A percentile compares a stretch with the other conserved stretches of the same genome.
phyloP scores from a whole-genome alignment of 2,329 filamentous ascomycete species.

The Penicillium nordicum region DNA sequence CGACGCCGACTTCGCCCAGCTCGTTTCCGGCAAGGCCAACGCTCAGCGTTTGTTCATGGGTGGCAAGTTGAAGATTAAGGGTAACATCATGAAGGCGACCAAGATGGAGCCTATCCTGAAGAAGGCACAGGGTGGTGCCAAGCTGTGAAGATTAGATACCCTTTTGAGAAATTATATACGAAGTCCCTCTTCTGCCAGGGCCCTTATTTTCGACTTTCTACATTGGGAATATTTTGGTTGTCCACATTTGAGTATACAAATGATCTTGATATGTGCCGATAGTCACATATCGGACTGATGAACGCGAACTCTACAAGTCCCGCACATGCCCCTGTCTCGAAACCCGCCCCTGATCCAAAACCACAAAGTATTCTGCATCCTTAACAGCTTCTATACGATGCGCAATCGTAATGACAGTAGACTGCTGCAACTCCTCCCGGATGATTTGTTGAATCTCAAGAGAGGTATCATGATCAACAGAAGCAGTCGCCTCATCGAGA shows the following conservation, averaged over 20 bases:
- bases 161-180: constrained; percentile 13
- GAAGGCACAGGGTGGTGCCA: constrained; percentile 79
- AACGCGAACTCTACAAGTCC: constrained; percentile 16
- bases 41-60: constrained; percentile 95
- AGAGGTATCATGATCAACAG: constrained; percentile 61
- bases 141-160: constrained; percentile 60
- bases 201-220: background rate
- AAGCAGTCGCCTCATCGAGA: constrained; percentile 65
- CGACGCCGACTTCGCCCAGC: constrained; percentile 80
- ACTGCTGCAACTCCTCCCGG: constrained; percentile 35
- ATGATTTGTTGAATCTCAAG: constrained; percentile 40
- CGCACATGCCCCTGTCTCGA: constrained; percentile 28
- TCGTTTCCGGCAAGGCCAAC: constrained; percentile 84
- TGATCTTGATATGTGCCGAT: background rate
- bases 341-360: constrained; percentile 52
- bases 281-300: background rate
- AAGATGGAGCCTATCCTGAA: constrained; percentile 92
- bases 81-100: constrained; percentile 95
- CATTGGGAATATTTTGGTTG: background rate
- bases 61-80: constrained; percentile 98
- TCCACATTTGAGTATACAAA: background rate
- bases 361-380: constrained; percentile 55
- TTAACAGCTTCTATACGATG: constrained; percentile 62
- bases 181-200: background rate
- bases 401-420: constrained; percentile 63